Percentiles rank a stretch among this genome's conserved stretches.
Evolutionary conservation across 495 filamentous ascomycete genomes (phyloP).

Genomic region (Entonaema liquescens): DNA sequence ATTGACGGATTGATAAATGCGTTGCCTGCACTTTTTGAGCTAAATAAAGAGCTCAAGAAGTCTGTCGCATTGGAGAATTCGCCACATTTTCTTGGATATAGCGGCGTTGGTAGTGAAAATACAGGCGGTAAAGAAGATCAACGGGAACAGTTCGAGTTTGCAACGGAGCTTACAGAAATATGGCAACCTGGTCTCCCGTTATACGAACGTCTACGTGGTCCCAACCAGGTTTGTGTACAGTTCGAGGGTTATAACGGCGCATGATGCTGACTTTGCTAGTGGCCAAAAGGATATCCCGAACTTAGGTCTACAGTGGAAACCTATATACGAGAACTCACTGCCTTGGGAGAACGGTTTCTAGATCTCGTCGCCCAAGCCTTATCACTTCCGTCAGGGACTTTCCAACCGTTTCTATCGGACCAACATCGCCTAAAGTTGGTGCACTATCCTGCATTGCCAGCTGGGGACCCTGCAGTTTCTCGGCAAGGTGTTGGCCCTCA

Average conservation of each 20-base stretch:
- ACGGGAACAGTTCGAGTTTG: constrained; percentile 66
- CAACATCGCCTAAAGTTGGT: constrained; percentile 65
- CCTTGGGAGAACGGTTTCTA: constrained; percentile 58
- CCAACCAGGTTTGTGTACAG: constrained; percentile 53
- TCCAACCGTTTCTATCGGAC: constrained; percentile 60
- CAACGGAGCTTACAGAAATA: constrained; percentile 56
- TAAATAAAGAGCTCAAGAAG: constrained; percentile 50
- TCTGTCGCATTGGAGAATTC: constrained; percentile 57
- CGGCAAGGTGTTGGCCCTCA: constrained; percentile 63
- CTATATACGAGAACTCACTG: constrained; percentile 59
- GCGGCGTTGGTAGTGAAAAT: constrained; percentile 58
- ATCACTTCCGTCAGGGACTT: constrained; percentile 48
- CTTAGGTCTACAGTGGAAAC: constrained; percentile 45
- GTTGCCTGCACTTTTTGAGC: constrained; percentile 57
- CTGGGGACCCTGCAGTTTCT: constrained; percentile 10
- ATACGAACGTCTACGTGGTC: constrained; percentile 62
- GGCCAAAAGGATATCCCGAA: constrained; percentile 24
- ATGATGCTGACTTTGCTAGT: constrained; percentile 35
- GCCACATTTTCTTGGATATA: constrained; percentile 65
- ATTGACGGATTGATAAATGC: constrained; percentile 51
- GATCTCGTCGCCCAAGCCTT: constrained; percentile 61
- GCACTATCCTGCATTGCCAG: constrained; percentile 54
- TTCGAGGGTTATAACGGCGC: neutral
- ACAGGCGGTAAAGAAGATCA: constrained; percentile 59
- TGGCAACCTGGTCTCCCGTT: constrained; percentile 49